phyloP scores from a whole-genome alignment of 331 rosid genomes.

The Stylosanthes scabra region DNA sequence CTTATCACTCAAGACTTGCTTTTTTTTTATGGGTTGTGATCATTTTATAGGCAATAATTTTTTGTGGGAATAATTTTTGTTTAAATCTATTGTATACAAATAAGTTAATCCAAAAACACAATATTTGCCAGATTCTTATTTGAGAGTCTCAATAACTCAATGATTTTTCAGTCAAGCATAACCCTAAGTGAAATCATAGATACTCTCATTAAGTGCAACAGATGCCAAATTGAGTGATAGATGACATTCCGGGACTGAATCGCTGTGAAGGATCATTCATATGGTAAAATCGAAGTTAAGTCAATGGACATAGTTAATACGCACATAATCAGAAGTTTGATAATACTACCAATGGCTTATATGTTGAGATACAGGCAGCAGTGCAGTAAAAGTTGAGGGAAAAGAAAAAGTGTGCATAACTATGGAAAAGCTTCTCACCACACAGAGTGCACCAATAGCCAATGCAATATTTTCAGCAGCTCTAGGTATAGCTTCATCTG shows the following conservation, averaged over 20 bases:
- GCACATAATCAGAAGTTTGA: conserved; percentile 28
- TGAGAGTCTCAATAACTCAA: conserved; percentile 27
- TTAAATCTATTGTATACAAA: neutral
- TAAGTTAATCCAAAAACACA: neutral
- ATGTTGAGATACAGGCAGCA: conserved; percentile 15
- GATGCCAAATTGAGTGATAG: conserved; percentile 5
- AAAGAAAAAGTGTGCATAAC: conserved; percentile 22
- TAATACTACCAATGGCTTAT: conserved; percentile 22
- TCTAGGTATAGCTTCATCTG: conserved; percentile 86
- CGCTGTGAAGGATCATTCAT: conserved; percentile 35
- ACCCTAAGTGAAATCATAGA: conserved; percentile 30
- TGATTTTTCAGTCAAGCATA: conserved; percentile 20
- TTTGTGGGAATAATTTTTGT: neutral
- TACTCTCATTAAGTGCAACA: conserved; percentile 3
- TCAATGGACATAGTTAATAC: neutral
- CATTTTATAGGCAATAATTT: neutral
- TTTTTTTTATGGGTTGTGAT: neutral
- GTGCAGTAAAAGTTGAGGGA: neutral
- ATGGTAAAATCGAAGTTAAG: conserved; percentile 30
- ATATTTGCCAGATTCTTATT: conserved; percentile 20
- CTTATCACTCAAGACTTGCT: conserved; percentile 5
- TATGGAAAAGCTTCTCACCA: conserved; percentile 59
- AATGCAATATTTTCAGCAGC: conserved; percentile 92
- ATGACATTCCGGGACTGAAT: conserved; percentile 9
- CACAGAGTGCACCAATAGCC: conserved; percentile 94